A percentile compares a stretch with the other conserved stretches of the same genome.
Evolutionary conservation across 176 grass and related monocot species (phyloP).

Genomic region (Musa acuminata): DNA sequence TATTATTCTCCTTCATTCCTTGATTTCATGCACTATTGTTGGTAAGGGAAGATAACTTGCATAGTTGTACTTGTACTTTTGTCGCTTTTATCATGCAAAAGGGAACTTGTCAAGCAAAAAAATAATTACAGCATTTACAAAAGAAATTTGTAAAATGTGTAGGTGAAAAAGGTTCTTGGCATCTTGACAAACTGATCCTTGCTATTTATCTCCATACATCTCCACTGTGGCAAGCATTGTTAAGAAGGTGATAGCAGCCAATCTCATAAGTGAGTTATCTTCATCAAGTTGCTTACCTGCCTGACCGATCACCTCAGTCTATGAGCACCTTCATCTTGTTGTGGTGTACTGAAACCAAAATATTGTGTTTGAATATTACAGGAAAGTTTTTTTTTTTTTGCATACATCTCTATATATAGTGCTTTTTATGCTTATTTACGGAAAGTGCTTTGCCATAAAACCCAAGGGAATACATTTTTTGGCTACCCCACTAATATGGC

Average conservation of each 20-base stretch:
- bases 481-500: neutral
- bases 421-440: neutral
- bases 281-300: neutral
- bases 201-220: neutral
- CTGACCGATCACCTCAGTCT: neutral
- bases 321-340: neutral
- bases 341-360: neutral
- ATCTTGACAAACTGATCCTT: neutral
- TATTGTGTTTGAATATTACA: neutral
- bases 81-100: too few relatives aligned
- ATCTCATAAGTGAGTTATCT: neutral
- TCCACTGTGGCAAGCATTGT: neutral
- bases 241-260: neutral
- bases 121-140: neutral
- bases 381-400: neutral
- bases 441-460: neutral
- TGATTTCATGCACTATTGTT: neutral
- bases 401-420: neutral
- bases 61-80: neutral
- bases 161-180: neutral
- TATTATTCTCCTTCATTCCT: neutral
- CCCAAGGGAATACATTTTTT: neutral
- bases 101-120: neutral
- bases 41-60: neutral
- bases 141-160: neutral